Conservation (phyloP, 306 rosid genomes). For the Gastrolobium bilobum region DNA sequence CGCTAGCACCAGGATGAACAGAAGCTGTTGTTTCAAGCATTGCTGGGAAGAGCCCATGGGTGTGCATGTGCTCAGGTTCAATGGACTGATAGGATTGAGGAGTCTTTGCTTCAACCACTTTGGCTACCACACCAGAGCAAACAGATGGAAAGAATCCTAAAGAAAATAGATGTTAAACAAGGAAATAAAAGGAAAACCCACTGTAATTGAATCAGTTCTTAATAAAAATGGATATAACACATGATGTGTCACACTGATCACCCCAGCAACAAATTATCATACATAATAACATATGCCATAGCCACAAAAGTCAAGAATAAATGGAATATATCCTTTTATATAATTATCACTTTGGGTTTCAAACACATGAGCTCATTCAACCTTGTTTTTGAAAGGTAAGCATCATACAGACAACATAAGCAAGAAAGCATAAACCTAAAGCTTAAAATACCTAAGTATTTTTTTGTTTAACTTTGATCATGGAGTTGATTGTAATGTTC, state of each 20-base stretch:
- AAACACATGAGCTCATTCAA: neutral
- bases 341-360: constrained; percentile 32
- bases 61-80: constrained; percentile 55
- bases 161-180: constrained; percentile 36
- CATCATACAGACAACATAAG: neutral
- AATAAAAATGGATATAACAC: neutral
- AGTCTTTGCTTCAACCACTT: constrained; percentile 77
- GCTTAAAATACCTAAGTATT: neutral
- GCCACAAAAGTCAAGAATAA: constrained; percentile 9
- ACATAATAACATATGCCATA: neutral
- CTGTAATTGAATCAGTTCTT: constrained; percentile 9
- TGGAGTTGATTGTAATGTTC: constrained; percentile 7
- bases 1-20: constrained; percentile 98
- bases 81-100: constrained; percentile 62
- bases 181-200: constrained; percentile 24
- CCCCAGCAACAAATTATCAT: constrained; percentile 26
- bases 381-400: constrained; percentile 28
- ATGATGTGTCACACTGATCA: neutral
- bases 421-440: constrained; percentile 1
- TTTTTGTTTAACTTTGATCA: neutral
- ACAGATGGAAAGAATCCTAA: constrained; percentile 86
- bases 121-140: constrained; percentile 87
- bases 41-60: constrained; percentile 61
- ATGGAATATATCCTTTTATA: neutral
- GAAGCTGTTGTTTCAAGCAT: constrained; percentile 98